Conservation (phyloP, 2,329 filamentous ascomycete genomes). For the Saccharata proteae region DNA sequence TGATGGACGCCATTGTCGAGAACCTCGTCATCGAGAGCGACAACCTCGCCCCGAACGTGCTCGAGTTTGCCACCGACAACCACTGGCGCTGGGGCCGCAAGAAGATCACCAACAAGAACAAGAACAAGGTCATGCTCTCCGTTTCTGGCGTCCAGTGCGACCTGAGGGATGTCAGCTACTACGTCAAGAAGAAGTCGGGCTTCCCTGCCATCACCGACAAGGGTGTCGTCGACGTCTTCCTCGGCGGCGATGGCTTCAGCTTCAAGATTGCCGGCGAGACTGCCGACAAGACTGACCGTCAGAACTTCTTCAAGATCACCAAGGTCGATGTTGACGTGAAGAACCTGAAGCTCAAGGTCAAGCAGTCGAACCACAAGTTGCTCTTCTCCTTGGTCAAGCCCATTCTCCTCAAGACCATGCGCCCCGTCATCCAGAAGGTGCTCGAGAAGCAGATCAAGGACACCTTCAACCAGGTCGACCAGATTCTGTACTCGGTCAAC, state of each 20-base stretch:
- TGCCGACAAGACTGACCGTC: slow-evolving; percentile 59
- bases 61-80: slow-evolving; percentile 84
- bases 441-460: slow-evolving; percentile 84
- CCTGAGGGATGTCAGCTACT: slow-evolving; percentile 76
- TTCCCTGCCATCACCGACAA: slow-evolving; percentile 81
- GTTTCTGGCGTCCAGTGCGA: slow-evolving; percentile 90
- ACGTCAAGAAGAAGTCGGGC: slow-evolving; percentile 88
- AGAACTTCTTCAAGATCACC: slow-evolving; percentile 90
- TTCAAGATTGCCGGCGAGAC: slow-evolving; percentile 86
- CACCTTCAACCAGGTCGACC: slow-evolving; percentile 63
- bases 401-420: slow-evolving; percentile 69
- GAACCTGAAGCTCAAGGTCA: slow-evolving; percentile 75
- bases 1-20: slow-evolving; percentile 81
- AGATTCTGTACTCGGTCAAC: slow-evolving; percentile 63
- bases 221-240: slow-evolving; percentile 77
- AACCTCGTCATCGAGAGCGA: slow-evolving; percentile 93
- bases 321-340: slow-evolving; percentile 75
- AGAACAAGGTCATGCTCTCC: slow-evolving; percentile 75
- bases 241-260: slow-evolving; percentile 76
- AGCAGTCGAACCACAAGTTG: slow-evolving; percentile 90
- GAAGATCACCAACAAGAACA: slow-evolving; percentile 66
- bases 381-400: slow-evolving; percentile 82
- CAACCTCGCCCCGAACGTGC: slow-evolving; percentile 86
- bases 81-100: slow-evolving; percentile 93
- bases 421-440: slow-evolving; percentile 74